Conservation (phyloP, 108 stramenopile species). For the Mayamaea pseudoterrestris region DNA sequence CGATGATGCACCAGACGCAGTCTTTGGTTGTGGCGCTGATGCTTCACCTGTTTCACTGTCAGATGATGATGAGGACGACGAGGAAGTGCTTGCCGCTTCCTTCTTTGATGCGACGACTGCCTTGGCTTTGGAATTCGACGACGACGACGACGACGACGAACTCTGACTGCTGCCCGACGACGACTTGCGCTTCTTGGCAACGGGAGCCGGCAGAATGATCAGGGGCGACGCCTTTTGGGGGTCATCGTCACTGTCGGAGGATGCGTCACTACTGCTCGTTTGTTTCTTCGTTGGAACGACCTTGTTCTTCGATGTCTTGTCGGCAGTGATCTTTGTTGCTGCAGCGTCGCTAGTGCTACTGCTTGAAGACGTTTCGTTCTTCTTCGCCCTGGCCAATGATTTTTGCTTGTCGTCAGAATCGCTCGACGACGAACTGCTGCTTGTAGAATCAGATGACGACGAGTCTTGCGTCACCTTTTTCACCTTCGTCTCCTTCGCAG, state of each 20-base stretch:
- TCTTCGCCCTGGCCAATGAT: no score
- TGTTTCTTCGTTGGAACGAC: no score
- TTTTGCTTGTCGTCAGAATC: not conserved
- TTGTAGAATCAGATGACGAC: constrained; percentile 7
- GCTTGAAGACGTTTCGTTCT: constrained; percentile 6
- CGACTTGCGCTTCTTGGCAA: not conserved
- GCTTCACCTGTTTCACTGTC: constrained; percentile 8
- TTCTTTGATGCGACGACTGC: constrained; percentile 1
- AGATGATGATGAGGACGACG: constrained; percentile 10
- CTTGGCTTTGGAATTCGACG: not conserved
- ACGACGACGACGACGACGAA: constrained; percentile 7
- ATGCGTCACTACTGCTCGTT: not conserved
- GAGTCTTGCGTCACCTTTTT: not conserved
- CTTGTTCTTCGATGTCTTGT: not conserved
- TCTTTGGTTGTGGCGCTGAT: not conserved
- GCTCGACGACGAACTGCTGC: not conserved
- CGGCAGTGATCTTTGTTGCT: not conserved
- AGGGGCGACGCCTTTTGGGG: no score
- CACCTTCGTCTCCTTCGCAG: constrained; percentile 7
- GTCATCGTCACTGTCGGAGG: constrained; percentile 7
- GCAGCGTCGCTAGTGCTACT: no score
- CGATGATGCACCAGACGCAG: not conserved
- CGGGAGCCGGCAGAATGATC: no score
- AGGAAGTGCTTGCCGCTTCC: not conserved
- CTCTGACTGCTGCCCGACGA: not conserved